Percentiles rank a stretch among this genome's conserved stretches.
Conservation (phyloP, 257 asterid genomes). For the Solanum boliviense region DNA sequence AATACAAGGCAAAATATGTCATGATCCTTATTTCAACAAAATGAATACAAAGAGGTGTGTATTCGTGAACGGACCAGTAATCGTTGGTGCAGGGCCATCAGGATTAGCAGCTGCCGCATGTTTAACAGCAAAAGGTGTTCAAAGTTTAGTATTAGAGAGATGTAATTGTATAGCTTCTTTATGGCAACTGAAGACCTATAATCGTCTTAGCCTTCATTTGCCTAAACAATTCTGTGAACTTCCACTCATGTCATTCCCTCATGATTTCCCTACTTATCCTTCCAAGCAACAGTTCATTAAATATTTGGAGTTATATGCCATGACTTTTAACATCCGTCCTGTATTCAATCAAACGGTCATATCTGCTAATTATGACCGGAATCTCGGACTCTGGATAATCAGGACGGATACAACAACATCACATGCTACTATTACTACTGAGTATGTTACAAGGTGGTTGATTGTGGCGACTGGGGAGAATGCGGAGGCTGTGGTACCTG, state of each 20-base stretch:
- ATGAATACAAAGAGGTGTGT: slow-evolving; percentile 7
- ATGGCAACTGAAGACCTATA: slow-evolving; percentile 79
- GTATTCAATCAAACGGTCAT: slow-evolving; percentile 37
- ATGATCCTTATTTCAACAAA: slow-evolving; percentile 35
- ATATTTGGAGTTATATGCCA: slow-evolving; percentile 53
- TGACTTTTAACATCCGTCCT: slow-evolving; percentile 45
- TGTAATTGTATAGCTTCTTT: slow-evolving; percentile 70
- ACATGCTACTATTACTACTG: slow-evolving; percentile 5
- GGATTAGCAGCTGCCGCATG: slow-evolving; percentile 85
- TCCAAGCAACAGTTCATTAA: slow-evolving; percentile 51
- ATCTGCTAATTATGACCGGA: slow-evolving; percentile 36
- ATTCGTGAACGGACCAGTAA: slow-evolving; percentile 49
- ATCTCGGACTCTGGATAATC: slow-evolving; percentile 48
- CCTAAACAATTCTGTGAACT: slow-evolving; percentile 83
- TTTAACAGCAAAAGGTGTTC: slow-evolving; percentile 37
- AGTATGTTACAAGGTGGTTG: slow-evolving; percentile 57
- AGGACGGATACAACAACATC: slow-evolving; percentile 4
- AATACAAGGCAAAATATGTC: slow-evolving; percentile 37
- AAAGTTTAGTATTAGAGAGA: slow-evolving; percentile 56
- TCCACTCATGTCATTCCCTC: slow-evolving; percentile 65
- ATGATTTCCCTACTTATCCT: slow-evolving; percentile 64
- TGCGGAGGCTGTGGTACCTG: slow-evolving; percentile 61
- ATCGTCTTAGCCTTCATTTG: slow-evolving; percentile 67
- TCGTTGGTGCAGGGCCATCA: slow-evolving; percentile 84
- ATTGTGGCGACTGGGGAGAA: slow-evolving; percentile 82